Base-by-base conservation (phyloP, 495 filamentous ascomycete species). In the Aspergillus kassunensis region DNA sequence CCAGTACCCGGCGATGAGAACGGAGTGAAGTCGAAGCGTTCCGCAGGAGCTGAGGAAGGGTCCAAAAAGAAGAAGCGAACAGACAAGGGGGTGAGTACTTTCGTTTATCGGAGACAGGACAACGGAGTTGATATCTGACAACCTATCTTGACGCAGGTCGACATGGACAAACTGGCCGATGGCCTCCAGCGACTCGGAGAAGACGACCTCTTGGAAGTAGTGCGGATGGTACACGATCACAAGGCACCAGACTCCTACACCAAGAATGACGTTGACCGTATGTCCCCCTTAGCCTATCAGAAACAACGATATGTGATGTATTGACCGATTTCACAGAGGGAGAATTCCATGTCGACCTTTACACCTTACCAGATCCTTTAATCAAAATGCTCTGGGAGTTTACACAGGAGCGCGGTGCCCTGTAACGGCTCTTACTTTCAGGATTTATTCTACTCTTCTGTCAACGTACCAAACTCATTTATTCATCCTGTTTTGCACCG, bases 161-260 rank as follows among this genome's bases (percentile, higher is more conserved):
- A 99, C 67, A 90, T 96, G 80, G 93, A 99, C 73, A 96, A 95
- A 74, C 81, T 99, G 58, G 93, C 95, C 11, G 95, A 97, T n/a
- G 87, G 82, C 8, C 75, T 95, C n/a, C 82, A 88, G 60, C 86
- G 85, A 70, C 77, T 96, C 25, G 75, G 76, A 54, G 90, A 96
- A 67, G 90, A 96, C 44, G 91, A 97, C 61, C 80, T 99, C 6
- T 77, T 99, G 33, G 86, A 90, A 51, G 90, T 97, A 11, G 92
- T 99, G 47, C 90, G 96, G 73, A 87, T 99, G 85, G 89, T 99
- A 42, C 93, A 97, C 62, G 95, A 99, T 65, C 85, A 96, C 66
- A 97, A 97, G 77, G 82, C 82, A 0, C 76, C 86, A 1, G 89
- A 93, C 27, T 96, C 93, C 1, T 96, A 96, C 66, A 91, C 89